Base-by-base conservation (phyloP, 441 rosid genomes). In the Adansonia rubrostipa region DNA sequence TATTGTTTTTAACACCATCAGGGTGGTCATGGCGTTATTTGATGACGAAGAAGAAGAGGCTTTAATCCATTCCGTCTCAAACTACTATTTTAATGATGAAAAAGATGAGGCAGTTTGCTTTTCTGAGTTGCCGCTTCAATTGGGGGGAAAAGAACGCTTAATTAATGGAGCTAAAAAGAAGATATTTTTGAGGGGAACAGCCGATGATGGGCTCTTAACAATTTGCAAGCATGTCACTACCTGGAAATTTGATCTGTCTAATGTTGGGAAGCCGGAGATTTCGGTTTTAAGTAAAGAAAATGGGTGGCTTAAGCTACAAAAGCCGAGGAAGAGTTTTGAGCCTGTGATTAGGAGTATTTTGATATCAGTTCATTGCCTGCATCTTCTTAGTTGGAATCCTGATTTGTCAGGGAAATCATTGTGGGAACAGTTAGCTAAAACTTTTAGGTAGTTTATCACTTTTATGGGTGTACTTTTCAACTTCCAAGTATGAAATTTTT, bases 321-420 rank as follows among this genome's bases (percentile, higher is more conserved):
- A 89, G 83, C 94, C 98, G 2, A 90, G 97, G 90, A 96, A 92
- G 85, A 87, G 91, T 79, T 94, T 75, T 64, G 93, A 76, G 79
- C 88, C 72, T 15, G 80, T 79, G 61, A 84, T 87, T n/a, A 86
- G 93, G 86, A 86, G 85, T 8, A 78, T 87, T 71, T 84, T 92
- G 80, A 80, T 92, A 42, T 88, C 92, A 0, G 80, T 94, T 74
- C 86, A 87, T 24, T 87, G 90, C 79, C 89, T 96, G 78, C 92
- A 91, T 76, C 87, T 83, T 79, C 77, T 88, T 47, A 81, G 84
- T 81, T 79, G 84, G 74, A 89, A 92, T 72, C 95, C 91, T 0
- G 82, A 92, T 45, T 85, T 88, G 0, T 84, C 92, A 4, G 89
- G 64, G 20, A 90, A 84, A 80, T 82, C 93, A 36, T 71, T 92